A percentile compares a stretch with the other conserved stretches of the same genome.
Conservation (phyloP, 805 yeast genomes). For the Ogataea glucozyma region DNA sequence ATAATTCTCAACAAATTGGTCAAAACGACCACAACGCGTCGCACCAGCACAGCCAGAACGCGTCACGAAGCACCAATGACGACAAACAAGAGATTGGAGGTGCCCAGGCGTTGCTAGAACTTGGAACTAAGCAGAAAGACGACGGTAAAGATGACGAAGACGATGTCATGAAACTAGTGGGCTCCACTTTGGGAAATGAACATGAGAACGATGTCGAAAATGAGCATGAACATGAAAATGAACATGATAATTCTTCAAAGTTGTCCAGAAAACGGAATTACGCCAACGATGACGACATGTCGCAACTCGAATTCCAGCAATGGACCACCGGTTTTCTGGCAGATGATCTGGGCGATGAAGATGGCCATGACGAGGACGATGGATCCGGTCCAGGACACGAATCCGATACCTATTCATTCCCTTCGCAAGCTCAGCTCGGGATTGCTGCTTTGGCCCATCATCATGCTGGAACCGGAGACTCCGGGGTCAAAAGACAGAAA, state of each 20-base stretch:
- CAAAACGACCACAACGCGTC: slow-evolving; percentile 6
- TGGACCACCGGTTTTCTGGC: slow-evolving; percentile 54
- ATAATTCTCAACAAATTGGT: background rate
- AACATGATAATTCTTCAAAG: slow-evolving; percentile 1
- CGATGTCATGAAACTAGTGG: slow-evolving; percentile 73
- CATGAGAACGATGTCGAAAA: too few species aligned
- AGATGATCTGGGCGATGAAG: slow-evolving; percentile 42
- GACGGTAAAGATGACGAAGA: slow-evolving; percentile 64
- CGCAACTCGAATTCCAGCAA: slow-evolving; percentile 51
- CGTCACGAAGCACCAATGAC: slow-evolving; percentile 6
- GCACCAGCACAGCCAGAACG: slow-evolving; percentile 10
- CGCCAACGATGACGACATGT: slow-evolving; percentile 44
- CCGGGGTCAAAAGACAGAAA: slow-evolving; percentile 11
- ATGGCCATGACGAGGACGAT: slow-evolving; percentile 23
- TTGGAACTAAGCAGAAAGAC: slow-evolving; percentile 26
- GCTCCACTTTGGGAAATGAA: slow-evolving; percentile 51
- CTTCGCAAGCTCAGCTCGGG: slow-evolving; percentile 15
- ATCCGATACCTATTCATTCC: slow-evolving; percentile 15
- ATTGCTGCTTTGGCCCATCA: slow-evolving; percentile 18
- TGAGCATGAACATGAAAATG: background rate
- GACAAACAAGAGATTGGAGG: slow-evolving; percentile 29
- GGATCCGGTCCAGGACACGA: slow-evolving; percentile 15
- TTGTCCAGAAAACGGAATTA: slow-evolving; percentile 27
- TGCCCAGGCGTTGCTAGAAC: slow-evolving; percentile 31
- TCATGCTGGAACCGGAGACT: slow-evolving; percentile 2